Base-by-base conservation (phyloP, 1,284 basidiomycete genomes). In the Melampsora larici-populina region DNA sequence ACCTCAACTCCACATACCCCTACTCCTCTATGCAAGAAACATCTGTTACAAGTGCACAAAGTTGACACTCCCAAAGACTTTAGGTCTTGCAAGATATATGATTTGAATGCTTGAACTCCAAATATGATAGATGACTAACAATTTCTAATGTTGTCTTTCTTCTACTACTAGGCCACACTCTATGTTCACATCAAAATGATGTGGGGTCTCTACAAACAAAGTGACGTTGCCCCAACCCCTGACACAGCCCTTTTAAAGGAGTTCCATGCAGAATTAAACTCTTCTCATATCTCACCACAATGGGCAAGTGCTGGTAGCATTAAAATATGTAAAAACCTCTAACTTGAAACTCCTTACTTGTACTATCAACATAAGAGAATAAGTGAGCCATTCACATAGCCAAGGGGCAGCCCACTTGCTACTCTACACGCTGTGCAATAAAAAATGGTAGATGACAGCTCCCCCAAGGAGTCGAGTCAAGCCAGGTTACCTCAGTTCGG, bases 141-240 rank as follows among this genome's bases (percentile, higher is more conserved):
- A 36, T 36, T 29, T n/a, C 29, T 40, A 3, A 64, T 31, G 17
- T 7, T 31, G 6, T n/a, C 29, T 31, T 33, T 49, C 5, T 49
- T 68, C n/a, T 63, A 74, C n/a, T n/a, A n/a, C n/a, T n/a, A n/a
- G 71, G 60, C 49, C 26, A 36, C 63, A n/a, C 60, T 74, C 17
- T 74, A 65, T 24, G 71, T 74, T 48, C 71, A 74, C 48, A 66
- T 74, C 33, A 64, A 51, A 29, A 29, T 74, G 24, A 33, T 74
- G 15, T 74, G 71, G 71, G 71, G 71, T 31, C 33, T 74, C 18
- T 26, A 46, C 31, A 29, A 48, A 11, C 9, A 64, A 31, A 63
- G 43, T 6, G 31, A 58, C 4, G 46, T 74, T 7, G 62, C 62
- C 9, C 18, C 18, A 15, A 24, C 60, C 2, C 71, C 71, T n/a